Percentiles rank a stretch among this genome's conserved stretches.
phyloP scores from a whole-genome alignment of 2,329 filamentous ascomycete species.

The Penicillium sp. region DNA sequence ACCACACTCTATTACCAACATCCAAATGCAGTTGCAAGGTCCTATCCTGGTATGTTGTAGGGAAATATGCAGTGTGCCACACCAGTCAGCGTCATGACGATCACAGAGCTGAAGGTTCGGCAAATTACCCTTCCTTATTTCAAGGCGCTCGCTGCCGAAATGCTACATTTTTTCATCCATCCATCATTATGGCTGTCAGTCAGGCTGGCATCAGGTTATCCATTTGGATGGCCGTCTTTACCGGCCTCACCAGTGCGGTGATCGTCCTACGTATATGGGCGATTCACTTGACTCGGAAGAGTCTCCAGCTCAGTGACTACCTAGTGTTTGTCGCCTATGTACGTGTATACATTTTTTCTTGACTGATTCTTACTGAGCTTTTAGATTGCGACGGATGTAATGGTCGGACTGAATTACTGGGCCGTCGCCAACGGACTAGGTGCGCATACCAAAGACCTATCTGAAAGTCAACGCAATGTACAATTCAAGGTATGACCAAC shows the following conservation, averaged over 20 bases:
- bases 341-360: neutral
- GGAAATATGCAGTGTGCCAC: neutral
- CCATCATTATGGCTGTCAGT: constrained; percentile 4
- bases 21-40: neutral
- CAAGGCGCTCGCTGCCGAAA: neutral
- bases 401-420: constrained; percentile 7
- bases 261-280: constrained; percentile 8
- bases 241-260: constrained; percentile 4
- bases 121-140: neutral
- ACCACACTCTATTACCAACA: neutral
- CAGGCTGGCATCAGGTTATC: constrained; percentile 6
- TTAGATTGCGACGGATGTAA: constrained; percentile 3
- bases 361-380: neutral
- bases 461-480: constrained; percentile 3
- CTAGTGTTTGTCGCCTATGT: constrained; percentile 9
- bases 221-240: constrained; percentile 11
- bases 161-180: neutral
- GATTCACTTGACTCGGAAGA: constrained; percentile 5
- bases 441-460: constrained; percentile 2
- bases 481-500: constrained; percentile 4
- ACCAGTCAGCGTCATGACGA: neutral
- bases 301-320: constrained; percentile 7
- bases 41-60: neutral
- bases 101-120: neutral
- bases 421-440: constrained; percentile 6